Evolutionary conservation across 495 filamentous ascomycete genomes (phyloP), one percentile per base, ranked within the genome.

Genomic region (Podospora conica): DNA sequence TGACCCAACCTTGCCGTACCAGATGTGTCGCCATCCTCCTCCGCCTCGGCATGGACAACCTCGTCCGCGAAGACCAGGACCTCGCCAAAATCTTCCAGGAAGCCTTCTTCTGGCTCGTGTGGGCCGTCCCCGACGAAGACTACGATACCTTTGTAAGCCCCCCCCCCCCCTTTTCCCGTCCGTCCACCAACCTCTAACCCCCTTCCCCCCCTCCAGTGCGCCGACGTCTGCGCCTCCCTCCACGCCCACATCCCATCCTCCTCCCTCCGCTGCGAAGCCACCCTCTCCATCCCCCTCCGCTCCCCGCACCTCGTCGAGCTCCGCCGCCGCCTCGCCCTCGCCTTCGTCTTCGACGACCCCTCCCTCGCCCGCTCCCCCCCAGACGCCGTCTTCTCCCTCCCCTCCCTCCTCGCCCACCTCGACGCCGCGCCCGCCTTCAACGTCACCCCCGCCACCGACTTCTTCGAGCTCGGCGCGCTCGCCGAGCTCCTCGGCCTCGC

Each of bases 271-370:
- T 74, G 67, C 61, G 69, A 71, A 22, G 69, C 70, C 55, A 79
- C 85, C 57, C 81, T 83, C 28, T 76, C 90, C 3, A 79, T 93
- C 24, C 81, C 82, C 20, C 78, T 84, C 61, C 82, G 92, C 9
- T 81, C 80, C 9, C 72, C 81, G 2, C 79, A 84, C 64, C 78
- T 87, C 22, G 82, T 88, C 57, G 79, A 87, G 28, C 78, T 96
- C 54, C 83, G 89, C 53, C 84, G 87, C 31, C 83, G 89, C n/a
- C 84, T 97, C 11, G 91, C 92, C 1, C 77, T 91, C 40, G 81
- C 86, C 21, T 93, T 88, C 70, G 77, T 92, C 66, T 87, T 90
- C 66, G 71, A 79, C 24, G 82, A 87, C 65, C 68, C 76, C 3
- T 64, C 73, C 1, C 78, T 84, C 15, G 77, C 86, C 15, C 75